Conservation (phyloP, 1,284 basidiomycete species). For the Leucoagaricus sp. region DNA sequence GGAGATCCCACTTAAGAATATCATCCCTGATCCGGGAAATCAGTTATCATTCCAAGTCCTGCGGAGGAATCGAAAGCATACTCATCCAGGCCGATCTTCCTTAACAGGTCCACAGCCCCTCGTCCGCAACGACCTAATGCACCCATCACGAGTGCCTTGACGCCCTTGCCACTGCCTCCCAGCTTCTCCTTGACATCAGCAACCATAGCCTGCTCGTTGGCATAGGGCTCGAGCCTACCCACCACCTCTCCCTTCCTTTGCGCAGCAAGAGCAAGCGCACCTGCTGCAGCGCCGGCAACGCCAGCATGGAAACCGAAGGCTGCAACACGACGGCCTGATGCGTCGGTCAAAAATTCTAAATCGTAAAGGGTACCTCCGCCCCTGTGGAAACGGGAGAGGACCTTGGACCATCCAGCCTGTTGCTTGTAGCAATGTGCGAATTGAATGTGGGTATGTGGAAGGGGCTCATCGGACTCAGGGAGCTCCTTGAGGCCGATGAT, state of each 20-base stretch:
- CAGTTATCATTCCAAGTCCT: not conserved
- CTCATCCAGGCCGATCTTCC: slow-evolving; percentile 93
- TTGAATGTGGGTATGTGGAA: slow-evolving; percentile 96
- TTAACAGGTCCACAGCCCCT: slow-evolving; percentile 95
- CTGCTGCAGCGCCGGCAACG: slow-evolving; percentile 95
- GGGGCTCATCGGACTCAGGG: slow-evolving; percentile 75
- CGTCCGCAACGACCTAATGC: slow-evolving; percentile 95
- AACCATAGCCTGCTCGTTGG: slow-evolving; percentile 84
- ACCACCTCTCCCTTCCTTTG: slow-evolving; percentile 64
- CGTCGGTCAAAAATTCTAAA: slow-evolving; percentile 94
- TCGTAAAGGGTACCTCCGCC: slow-evolving; percentile 94
- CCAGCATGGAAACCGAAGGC: slow-evolving; percentile 99
- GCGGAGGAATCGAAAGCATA: slow-evolving; percentile 38
- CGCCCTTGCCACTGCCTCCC: slow-evolving; percentile 71
- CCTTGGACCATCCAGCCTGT: slow-evolving; percentile 91
- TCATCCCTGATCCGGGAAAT: slow-evolving; percentile 62
- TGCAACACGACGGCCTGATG: slow-evolving; percentile 87
- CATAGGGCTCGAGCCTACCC: slow-evolving; percentile 76
- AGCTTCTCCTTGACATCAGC: slow-evolving; percentile 68
- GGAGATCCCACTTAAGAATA: slow-evolving; percentile 98
- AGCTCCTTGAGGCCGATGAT: slow-evolving; percentile 99
- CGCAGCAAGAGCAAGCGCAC: slow-evolving; percentile 82
- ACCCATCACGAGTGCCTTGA: slow-evolving; percentile 94
- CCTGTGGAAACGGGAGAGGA: slow-evolving; percentile 86
- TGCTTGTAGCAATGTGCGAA: slow-evolving; percentile 99